Percentiles rank a stretch among this genome's conserved stretches.
These are phyloP conservation scores for Corrigiola litoralis DNA, from an alignment of 179 eudicot genomes.

Conservation along the genomic window DNA sequence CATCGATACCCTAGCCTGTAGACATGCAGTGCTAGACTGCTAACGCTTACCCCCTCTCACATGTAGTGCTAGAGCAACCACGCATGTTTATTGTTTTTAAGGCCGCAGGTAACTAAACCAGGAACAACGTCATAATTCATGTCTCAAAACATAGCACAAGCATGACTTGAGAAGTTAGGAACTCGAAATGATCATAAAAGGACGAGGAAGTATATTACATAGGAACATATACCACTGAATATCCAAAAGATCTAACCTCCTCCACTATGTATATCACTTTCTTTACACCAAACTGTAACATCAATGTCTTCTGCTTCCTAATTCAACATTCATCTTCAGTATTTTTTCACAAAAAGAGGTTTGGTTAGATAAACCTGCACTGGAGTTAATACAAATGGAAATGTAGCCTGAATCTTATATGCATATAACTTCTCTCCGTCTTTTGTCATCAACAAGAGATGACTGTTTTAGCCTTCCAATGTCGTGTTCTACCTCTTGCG, in stretches of 20 bases:
- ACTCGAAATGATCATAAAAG: not conserved
- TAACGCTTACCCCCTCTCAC: too few species aligned
- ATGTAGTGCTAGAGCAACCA: too few species aligned
- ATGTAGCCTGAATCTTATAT: not conserved
- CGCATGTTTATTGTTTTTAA: too few species aligned
- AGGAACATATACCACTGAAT: not conserved
- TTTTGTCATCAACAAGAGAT: not conserved
- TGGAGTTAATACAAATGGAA: not conserved
- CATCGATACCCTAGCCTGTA: too few species aligned
- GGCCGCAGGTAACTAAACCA: too few species aligned
- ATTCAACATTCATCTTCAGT: slow-evolving; percentile 7
- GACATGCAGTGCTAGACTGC: too few species aligned
- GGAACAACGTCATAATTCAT: too few species aligned
- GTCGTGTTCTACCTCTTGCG: slow-evolving; percentile 39
- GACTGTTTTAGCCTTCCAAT: not conserved
- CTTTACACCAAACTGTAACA: slow-evolving; percentile 19
- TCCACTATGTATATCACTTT: slow-evolving; percentile 9
- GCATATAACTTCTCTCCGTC: not conserved
- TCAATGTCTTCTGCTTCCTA: slow-evolving; percentile 8
- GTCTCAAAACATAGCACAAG: too few species aligned
- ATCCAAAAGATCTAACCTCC: slow-evolving; percentile 11
- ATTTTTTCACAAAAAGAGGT: slow-evolving; percentile 12
- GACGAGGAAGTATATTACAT: not conserved
- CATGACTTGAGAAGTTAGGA: not conserved
- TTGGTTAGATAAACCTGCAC: slow-evolving; percentile 20